Evolutionary conservation across 2,329 filamentous ascomycete genomes (phyloP).

Genomic region (Achaetomium macrosporum): DNA sequence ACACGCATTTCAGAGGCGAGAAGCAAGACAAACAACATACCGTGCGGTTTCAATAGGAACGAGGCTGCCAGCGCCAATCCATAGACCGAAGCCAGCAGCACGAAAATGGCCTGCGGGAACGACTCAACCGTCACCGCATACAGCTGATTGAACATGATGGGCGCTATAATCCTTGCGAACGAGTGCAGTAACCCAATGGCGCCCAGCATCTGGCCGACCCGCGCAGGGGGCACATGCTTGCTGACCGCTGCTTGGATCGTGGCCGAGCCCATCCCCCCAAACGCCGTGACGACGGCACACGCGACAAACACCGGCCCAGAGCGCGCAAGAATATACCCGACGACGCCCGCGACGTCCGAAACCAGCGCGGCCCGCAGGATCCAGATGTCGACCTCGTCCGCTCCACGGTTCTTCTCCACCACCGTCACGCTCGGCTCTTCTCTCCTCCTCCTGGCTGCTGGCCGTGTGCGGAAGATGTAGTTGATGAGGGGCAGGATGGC

Average conservation of each 20-base stretch:
- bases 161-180: conserved; percentile 69
- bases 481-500: conserved; percentile 70
- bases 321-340: conserved; percentile 66
- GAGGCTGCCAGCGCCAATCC: conserved; percentile 58
- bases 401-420: conserved; percentile 56
- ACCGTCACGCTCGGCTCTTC: conserved; percentile 33
- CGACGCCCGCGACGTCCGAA: conserved; percentile 69
- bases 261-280: conserved; percentile 81
- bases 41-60: conserved; percentile 65
- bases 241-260: conserved; percentile 79
- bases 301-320: conserved; percentile 60
- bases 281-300: conserved; percentile 65
- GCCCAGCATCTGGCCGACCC: conserved; percentile 80
- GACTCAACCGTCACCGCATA: conserved; percentile 74
- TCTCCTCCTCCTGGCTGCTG: conserved; percentile 37
- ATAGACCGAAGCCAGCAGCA: conserved; percentile 65
- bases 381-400: conserved; percentile 70
- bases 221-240: conserved; percentile 81
- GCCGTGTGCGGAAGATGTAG: conserved; percentile 60
- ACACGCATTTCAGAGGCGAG: too few species aligned
- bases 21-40: conserved; percentile 47
- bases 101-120: conserved; percentile 78
- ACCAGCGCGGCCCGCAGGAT: conserved; percentile 69
- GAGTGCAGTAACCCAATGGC: conserved; percentile 83
- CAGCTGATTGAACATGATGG: conserved; percentile 77